Conservation (phyloP, 192 early-diverging fungal genomes). For the Podila verticillata region DNA sequence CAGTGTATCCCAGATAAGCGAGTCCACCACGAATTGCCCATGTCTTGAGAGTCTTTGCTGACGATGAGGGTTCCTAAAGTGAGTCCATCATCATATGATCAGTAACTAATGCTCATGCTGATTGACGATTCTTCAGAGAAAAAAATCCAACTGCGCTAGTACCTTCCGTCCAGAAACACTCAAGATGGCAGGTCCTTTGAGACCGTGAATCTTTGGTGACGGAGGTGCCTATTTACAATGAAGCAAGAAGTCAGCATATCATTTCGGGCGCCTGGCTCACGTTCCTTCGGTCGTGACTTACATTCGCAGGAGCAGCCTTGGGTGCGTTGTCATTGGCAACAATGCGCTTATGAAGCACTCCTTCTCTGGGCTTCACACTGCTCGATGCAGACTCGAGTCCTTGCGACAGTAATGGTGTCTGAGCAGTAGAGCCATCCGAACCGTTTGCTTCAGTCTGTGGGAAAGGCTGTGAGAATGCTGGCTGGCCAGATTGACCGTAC, state of each 20-base stretch:
- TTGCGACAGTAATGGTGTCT: slow-evolving; percentile 19
- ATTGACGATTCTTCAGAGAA: too few species aligned
- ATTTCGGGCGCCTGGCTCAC: too few species aligned
- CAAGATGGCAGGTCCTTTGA: slow-evolving; percentile 44
- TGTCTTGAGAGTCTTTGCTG: slow-evolving; percentile 27
- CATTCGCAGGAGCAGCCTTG: neutral
- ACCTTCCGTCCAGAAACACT: slow-evolving; percentile 28
- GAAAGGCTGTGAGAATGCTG: slow-evolving; percentile 35
- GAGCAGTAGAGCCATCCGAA: neutral
- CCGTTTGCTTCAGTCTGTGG: slow-evolving; percentile 8
- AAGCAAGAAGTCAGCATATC: neutral
- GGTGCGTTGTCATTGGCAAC: slow-evolving; percentile 21
- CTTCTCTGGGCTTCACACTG: slow-evolving; percentile 34
- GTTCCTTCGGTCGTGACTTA: too few species aligned
- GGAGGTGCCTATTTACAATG: slow-evolving; percentile 24
- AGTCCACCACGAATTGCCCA: slow-evolving; percentile 45
- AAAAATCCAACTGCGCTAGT: neutral
- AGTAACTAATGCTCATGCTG: too few species aligned
- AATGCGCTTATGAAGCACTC: slow-evolving; percentile 27
- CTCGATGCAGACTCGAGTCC: slow-evolving; percentile 34
- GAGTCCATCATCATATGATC: neutral
- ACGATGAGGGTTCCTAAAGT: slow-evolving; percentile 6
- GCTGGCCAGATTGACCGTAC: slow-evolving; percentile 45
- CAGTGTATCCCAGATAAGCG: slow-evolving; percentile 35
- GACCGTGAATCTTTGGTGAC: slow-evolving; percentile 38